A percentile compares a stretch with the other conserved stretches of the same genome.
Conservation (phyloP, 768 basidiomycete genomes). For the Mycena crocata region DNA sequence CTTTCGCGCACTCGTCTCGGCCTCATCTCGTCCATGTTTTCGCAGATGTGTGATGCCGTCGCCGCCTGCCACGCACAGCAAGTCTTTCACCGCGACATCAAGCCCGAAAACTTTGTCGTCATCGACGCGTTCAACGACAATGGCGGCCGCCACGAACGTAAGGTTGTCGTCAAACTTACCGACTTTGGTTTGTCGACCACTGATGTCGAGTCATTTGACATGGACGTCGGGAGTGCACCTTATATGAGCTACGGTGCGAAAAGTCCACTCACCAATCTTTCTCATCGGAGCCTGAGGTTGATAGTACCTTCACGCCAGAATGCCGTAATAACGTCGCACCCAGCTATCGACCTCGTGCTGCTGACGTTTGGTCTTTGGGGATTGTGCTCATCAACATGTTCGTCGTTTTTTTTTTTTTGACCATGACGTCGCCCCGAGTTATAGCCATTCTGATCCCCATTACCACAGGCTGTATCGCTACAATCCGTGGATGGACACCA, state of each 20-base stretch:
- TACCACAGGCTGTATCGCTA: slow-evolving; percentile 88
- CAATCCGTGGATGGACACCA: slow-evolving; percentile 98
- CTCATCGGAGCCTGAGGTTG: slow-evolving; percentile 24
- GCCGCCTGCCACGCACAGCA: slow-evolving; percentile 91
- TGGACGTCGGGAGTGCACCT: slow-evolving; percentile 98
- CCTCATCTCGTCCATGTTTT: slow-evolving; percentile 96
- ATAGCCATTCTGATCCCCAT: slow-evolving; percentile 19
- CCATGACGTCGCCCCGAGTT: slow-evolving; percentile 7
- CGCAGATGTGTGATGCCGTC: slow-evolving; percentile 98
- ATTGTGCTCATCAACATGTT: slow-evolving; percentile 99
- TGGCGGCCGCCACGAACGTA: slow-evolving; percentile 77
- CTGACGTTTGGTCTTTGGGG: slow-evolving; percentile 98
- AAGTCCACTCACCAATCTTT: slow-evolving; percentile 11
- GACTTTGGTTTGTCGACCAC: slow-evolving; percentile 97
- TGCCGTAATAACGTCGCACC: slow-evolving; percentile 98
- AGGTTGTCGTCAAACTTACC: slow-evolving; percentile 94
- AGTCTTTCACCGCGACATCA: slow-evolving; percentile 97
- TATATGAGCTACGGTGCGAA: slow-evolving; percentile 96
- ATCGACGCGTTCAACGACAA: slow-evolving; percentile 78
- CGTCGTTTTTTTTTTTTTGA: slow-evolving; percentile 40
- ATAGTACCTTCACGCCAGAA: slow-evolving; percentile 68
- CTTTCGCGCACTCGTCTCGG: slow-evolving; percentile 90
- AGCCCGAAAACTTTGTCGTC: slow-evolving; percentile 98
- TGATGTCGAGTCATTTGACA: slow-evolving; percentile 90
- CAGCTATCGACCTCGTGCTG: slow-evolving; percentile 92